Evolutionary conservation across 2,329 filamentous ascomycete species (phyloP).

Genomic region (Furcasterigmium sp.): DNA sequence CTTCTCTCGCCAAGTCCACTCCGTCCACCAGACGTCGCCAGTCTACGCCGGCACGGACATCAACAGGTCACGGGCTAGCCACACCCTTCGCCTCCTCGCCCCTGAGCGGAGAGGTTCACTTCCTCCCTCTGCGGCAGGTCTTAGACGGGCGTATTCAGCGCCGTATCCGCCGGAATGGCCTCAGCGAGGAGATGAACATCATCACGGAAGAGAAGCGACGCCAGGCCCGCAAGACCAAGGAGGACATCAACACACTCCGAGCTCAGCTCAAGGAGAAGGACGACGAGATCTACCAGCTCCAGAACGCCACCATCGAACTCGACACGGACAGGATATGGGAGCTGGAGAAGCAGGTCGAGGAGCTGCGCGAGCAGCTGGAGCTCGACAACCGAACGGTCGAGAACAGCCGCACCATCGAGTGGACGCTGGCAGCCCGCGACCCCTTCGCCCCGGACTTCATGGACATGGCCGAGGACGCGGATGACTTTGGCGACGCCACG

Average conservation of each 20-base stretch:
- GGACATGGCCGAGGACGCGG: slow-evolving; percentile 28
- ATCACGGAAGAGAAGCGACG: slow-evolving; percentile 42
- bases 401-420: slow-evolving; percentile 33
- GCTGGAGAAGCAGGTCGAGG: slow-evolving; percentile 31
- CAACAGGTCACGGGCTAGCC: slow-evolving; percentile 12
- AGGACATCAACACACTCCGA: slow-evolving; percentile 44
- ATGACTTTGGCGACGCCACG: slow-evolving; percentile 43
- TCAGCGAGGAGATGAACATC: slow-evolving; percentile 54
- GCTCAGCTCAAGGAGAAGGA: slow-evolving; percentile 44
- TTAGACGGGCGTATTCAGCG: slow-evolving; percentile 53
- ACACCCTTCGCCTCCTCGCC: slow-evolving; percentile 11
- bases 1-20: slow-evolving; percentile 30
- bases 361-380: slow-evolving; percentile 24
- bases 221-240: slow-evolving; percentile 29
- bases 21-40: slow-evolving; percentile 36
- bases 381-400: slow-evolving; percentile 20
- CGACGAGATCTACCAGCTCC: slow-evolving; percentile 46
- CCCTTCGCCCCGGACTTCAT: slow-evolving; percentile 39
- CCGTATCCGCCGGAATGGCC: slow-evolving; percentile 47
- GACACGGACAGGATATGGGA: slow-evolving; percentile 41
- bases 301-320: slow-evolving; percentile 42
- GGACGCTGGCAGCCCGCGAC: slow-evolving; percentile 45
- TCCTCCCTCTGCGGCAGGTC: slow-evolving; percentile 48
- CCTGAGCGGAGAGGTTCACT: slow-evolving; percentile 33
- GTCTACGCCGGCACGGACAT: slow-evolving; percentile 31